Percentiles rank a stretch among this genome's conserved stretches.
These are phyloP conservation scores for Aspergillus homomorphus DNA, from an alignment of 495 filamentous ascomycete species.

Conservation along the genomic window DNA sequence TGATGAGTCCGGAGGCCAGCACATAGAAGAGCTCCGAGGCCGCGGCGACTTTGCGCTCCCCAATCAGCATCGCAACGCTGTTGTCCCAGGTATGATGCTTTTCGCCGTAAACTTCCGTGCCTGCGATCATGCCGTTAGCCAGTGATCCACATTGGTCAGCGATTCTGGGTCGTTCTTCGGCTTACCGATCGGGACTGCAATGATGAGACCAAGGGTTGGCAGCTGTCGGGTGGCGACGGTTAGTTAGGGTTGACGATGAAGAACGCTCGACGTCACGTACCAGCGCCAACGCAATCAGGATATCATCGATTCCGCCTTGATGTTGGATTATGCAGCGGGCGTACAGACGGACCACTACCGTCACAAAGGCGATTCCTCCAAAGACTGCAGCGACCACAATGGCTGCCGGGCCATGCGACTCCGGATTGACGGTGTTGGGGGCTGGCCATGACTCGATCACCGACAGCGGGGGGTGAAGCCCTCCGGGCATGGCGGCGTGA, in stretches of 20 bases:
- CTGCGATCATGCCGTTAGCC: neutral
- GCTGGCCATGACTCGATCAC: constrained; percentile 13
- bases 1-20: neutral
- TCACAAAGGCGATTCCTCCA: constrained; percentile 3
- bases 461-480: constrained; percentile 7
- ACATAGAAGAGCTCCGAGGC: constrained; percentile 12
- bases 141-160: too few relatives aligned
- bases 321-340: constrained; percentile 10
- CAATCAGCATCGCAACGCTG: constrained; percentile 1
- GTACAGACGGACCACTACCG: constrained; percentile 5
- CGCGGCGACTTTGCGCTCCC: constrained; percentile 12
- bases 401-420: constrained; percentile 5
- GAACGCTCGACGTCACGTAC: neutral
- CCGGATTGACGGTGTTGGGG: constrained; percentile 8
- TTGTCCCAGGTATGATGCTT: constrained; percentile 15
- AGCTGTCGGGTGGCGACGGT: neutral
- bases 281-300: constrained; percentile 7
- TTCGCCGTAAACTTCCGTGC: constrained; percentile 4
- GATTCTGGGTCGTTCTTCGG: neutral
- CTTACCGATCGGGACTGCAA: neutral
- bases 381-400: constrained; percentile 4
- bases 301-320: constrained; percentile 7
- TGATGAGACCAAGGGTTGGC: neutral
- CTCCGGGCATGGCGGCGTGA: constrained; percentile 8
- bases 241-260: neutral